Percentiles rank a stretch among this genome's conserved stretches.
These are phyloP conservation scores for Crinitomyces ghanaensis DNA, from an alignment of 805 yeast species.

Conservation along the genomic window DNA sequence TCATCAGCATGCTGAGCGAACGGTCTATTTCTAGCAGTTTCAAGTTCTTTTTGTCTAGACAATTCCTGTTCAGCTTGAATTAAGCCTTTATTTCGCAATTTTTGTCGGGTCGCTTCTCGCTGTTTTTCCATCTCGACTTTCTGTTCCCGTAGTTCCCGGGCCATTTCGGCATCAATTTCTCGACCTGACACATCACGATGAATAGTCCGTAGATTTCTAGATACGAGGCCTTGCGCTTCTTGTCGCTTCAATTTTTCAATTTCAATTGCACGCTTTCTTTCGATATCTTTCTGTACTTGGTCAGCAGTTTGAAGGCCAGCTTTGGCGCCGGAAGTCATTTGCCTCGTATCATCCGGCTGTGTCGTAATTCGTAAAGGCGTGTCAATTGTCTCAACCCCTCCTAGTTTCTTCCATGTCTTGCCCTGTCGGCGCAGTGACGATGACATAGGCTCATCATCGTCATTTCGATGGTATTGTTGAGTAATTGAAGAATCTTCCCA, in stretches of 20 bases:
- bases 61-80: conserved; percentile 19
- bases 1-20: conserved; percentile 22
- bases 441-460: conserved; percentile 7
- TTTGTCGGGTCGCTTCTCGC: conserved; percentile 9
- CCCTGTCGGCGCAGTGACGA: conserved; percentile 21
- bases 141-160: conserved; percentile 17
- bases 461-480: conserved; percentile 10
- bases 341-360: not conserved
- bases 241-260: conserved; percentile 36
- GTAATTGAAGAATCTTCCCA: conserved; percentile 9
- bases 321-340: conserved; percentile 13
- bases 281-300: conserved; percentile 30
- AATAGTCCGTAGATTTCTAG: conserved; percentile 29
- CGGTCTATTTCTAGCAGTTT: conserved; percentile 10
- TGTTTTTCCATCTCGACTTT: conserved; percentile 14
- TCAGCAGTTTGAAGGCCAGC: conserved; percentile 40
- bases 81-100: conserved; percentile 14
- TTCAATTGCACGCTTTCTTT: conserved; percentile 21
- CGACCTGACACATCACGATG: conserved; percentile 56
- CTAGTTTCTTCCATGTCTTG: conserved; percentile 19
- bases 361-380: not conserved
- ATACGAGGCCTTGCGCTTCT: conserved; percentile 36
- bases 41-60: conserved; percentile 23
- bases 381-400: conserved; percentile 4
- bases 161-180: conserved; percentile 32